phyloP scores from a whole-genome alignment of 352 stramenopile genomes.

The Pythium phragmitis region DNA sequence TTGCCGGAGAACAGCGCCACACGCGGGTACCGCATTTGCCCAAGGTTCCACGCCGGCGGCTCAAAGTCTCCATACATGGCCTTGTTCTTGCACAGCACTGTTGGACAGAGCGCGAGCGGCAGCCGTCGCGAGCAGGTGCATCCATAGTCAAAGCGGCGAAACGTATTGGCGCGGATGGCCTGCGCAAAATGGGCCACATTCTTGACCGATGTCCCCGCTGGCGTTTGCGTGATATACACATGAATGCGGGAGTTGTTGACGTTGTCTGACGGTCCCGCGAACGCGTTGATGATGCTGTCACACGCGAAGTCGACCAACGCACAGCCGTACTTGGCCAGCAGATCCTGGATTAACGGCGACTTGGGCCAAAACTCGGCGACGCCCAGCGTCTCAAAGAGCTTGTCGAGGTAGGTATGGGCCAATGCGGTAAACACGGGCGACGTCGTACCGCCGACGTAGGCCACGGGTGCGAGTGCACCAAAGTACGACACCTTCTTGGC shows the following conservation, averaged over 20 bases:
- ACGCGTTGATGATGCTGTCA: conserved; percentile 39
- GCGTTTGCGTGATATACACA: conserved; percentile 68
- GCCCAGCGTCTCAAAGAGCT: conserved; percentile 40
- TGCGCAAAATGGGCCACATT: conserved; percentile 67
- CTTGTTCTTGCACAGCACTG: conserved; percentile 59
- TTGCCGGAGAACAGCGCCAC: conserved; percentile 47
- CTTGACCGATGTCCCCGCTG: conserved; percentile 58
- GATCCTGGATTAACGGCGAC: conserved; percentile 46
- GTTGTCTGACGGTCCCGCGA: conserved; percentile 44
- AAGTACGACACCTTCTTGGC: conserved; percentile 67
- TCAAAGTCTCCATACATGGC: conserved; percentile 42
- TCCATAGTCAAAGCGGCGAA: conserved; percentile 60
- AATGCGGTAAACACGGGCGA: conserved; percentile 47
- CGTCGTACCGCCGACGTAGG: conserved; percentile 38
- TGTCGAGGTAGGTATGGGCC: conserved; percentile 47
- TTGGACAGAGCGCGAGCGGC: conserved; percentile 39
- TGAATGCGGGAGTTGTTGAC: conserved; percentile 54
- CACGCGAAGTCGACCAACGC: conserved; percentile 43
- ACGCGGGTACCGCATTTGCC: conserved; percentile 46
- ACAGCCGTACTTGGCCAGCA: conserved; percentile 45
- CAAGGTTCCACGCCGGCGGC: conserved; percentile 42
- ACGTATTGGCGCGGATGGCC: conserved; percentile 57
- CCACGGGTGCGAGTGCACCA: conserved; percentile 50
- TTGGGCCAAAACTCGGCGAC: conserved; percentile 47
- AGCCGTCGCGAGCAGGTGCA: conserved; percentile 40